Evolutionary conservation across 495 filamentous ascomycete genomes (phyloP), one percentile per base, ranked within the genome.

Genomic region (Lindgomyces ingoldianus): DNA sequence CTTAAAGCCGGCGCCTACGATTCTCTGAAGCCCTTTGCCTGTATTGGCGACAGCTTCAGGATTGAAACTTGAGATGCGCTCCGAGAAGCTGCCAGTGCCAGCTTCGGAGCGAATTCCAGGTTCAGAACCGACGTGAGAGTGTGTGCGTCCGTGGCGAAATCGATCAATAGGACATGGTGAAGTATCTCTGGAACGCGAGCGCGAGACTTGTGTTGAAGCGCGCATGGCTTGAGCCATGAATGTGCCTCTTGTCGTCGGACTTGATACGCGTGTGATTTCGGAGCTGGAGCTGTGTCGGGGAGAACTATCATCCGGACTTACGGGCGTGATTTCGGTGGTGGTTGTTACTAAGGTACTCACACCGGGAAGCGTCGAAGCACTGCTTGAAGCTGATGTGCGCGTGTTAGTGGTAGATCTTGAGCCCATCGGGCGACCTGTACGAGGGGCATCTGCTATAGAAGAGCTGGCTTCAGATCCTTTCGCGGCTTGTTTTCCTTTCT

Each of bases 1-100:
- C 74, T 87, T 85, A 54, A 93, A 74, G n/a, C 85, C 83, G 18
- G 87, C 85, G 30, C 81, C 81, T 4, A 92, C 82, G 47, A 94
- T 88, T 39, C 88, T 85, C 12, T 79, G 76, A 36, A 89, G 78
- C 14, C 86, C 83, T 65, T 84, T 89, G 24, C 85, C 81, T 4
- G 86, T 86, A 24, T 80, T 77, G 1, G 88, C 57, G 1, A 83
- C 84, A 27, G 78, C 79, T 22, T 89, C 86, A 10, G 54, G 18
- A 19, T 64, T 69, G 56, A 67, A 61, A 25, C 29, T 44, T 14
- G 39, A n/a, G 2, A 67, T 18, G 24, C 36, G 30, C 11, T 67
- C 57, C 4, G 26, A 18, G 29, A 67, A 67, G 3, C 39, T 67
- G 39, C 46, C n/a, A 6, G 50, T 41, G 19, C 64, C 52, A 19